Base-by-base conservation (phyloP, 495 filamentous ascomycete species). In the Stereocaulon alpinum region DNA sequence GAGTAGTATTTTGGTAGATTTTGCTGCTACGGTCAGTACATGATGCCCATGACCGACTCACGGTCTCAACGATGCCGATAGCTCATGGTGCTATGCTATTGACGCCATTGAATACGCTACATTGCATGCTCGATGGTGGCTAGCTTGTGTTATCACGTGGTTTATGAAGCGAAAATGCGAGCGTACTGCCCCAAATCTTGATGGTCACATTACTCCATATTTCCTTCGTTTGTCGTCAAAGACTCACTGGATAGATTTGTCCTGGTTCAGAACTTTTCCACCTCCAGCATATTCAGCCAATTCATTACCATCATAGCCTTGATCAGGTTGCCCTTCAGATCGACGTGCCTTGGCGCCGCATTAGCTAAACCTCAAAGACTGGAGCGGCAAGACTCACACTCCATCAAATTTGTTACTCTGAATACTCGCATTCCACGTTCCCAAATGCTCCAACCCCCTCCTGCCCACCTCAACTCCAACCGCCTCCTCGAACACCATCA, bases 271-370 rank as follows among this genome's bases (percentile, higher is more conserved):
- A 64, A 66, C 2, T 48, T 60, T 37, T 68, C 63, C 44, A 68
- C 66, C 52, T 68, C 63, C 12, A 68, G 54, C 63, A 68, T 68
- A 32, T 66, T 68, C 61, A 80, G 58, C 77, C 77, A 80, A 57
- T 80, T 79, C 66, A 80, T 63, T n/a, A 78, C 72, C 76, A 77
- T 79, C 77, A 79, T 79, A 6, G 77, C 77, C 65, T 80, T 80
- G 29, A 80, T 63, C 56, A 80, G 63, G 65, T 80, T 80, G 0
- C 77, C 77, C 53, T 66, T 72, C 67, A 80, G 67, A 63, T 80
- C 77, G 58, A 79, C 66, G 66, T 80, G 77, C 55, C 69, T 71
- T 24, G 24, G 24, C 24, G 24, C 18, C 55, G 15, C 20, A 18
- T 47, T 30, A 37, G 14, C 18, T 40, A 20, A 7, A 40, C 64